A percentile compares a stretch with the other conserved stretches of the same genome.
Evolutionary conservation across 768 basidiomycete species (phyloP).

Genomic region (Vararia minispora): DNA sequence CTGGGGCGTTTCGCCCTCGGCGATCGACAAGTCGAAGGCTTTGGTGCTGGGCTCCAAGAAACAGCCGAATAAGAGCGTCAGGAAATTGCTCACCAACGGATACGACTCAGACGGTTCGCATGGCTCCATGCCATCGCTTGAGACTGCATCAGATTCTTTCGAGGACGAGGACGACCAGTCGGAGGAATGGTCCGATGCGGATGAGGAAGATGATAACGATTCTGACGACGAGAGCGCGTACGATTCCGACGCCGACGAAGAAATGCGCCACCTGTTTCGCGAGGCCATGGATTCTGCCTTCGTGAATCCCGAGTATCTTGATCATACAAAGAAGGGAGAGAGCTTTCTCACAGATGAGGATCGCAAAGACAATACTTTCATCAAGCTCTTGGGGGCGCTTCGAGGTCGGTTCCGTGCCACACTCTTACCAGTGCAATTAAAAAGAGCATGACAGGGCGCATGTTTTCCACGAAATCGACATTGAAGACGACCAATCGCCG

Average conservation of each 20-base stretch:
- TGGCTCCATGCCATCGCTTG: conserved; percentile 55
- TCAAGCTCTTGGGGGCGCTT: conserved; percentile 64
- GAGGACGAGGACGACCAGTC: conserved; percentile 31
- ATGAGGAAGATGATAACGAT: conserved; percentile 22
- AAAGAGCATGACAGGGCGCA: conserved; percentile 36
- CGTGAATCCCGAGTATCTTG: conserved; percentile 45
- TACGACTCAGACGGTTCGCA: conserved; percentile 32
- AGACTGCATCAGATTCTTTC: conserved; percentile 53
- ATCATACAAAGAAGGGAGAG: conserved; percentile 29
- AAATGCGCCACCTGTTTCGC: conserved; percentile 44
- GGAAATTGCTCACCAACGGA: conserved; percentile 33
- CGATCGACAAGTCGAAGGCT: too few relatives aligned
- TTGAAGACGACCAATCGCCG: conserved; percentile 25
- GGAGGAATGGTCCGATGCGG: conserved; percentile 26
- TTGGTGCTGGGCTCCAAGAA: too few relatives aligned
- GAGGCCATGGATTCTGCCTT: conserved; percentile 67
- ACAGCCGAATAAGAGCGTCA: conserved; percentile 17
- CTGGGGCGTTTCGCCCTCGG: too few relatives aligned
- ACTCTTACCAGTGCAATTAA: neutral
- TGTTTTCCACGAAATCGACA: conserved; percentile 42
- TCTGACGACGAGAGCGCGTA: conserved; percentile 36
- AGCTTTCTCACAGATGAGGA: conserved; percentile 34
- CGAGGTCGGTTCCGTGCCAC: conserved; percentile 35
- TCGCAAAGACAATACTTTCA: conserved; percentile 63
- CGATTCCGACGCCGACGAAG: conserved; percentile 61